phyloP scores from a whole-genome alignment of 495 filamentous ascomycete genomes.

The Penicillium turbatum region DNA sequence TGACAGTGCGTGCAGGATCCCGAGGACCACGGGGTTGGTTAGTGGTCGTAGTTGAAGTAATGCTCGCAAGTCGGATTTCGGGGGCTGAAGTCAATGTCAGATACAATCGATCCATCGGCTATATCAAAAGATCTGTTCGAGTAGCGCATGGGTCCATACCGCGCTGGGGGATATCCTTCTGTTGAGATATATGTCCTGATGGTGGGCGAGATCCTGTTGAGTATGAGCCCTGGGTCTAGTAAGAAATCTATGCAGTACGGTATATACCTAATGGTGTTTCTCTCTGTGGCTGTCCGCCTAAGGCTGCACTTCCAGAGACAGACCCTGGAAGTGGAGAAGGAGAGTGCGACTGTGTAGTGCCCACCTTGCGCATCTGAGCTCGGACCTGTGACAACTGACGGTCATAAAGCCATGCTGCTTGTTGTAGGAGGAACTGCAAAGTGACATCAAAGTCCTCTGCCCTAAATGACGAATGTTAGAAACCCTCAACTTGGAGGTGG shows the following conservation, averaged over 20 bases:
- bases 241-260: neutral
- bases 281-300: slow-evolving; percentile 54
- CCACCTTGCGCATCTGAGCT: slow-evolving; percentile 81
- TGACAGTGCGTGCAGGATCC: slow-evolving; percentile 42
- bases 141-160: slow-evolving; percentile 22
- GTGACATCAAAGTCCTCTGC: slow-evolving; percentile 67
- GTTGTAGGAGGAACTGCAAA: slow-evolving; percentile 83
- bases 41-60: slow-evolving; percentile 49
- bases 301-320: slow-evolving; percentile 44
- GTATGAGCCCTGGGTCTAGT: neutral
- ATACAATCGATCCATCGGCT: neutral
- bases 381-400: slow-evolving; percentile 82
- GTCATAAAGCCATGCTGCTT: slow-evolving; percentile 93
- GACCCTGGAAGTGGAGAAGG: slow-evolving; percentile 48
- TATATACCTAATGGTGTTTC: slow-evolving; percentile 51
- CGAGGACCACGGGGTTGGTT: slow-evolving; percentile 32
- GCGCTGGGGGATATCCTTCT: slow-evolving; percentile 54
- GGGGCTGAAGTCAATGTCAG: slow-evolving; percentile 17
- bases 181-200: slow-evolving; percentile 58
- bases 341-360: slow-evolving; percentile 43
- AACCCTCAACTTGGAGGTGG: neutral
- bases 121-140: neutral
- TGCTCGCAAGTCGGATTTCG: slow-evolving; percentile 48
- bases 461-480: slow-evolving; percentile 33
- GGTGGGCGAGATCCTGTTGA: slow-evolving; percentile 49